Evolutionary conservation across 2,329 filamentous ascomycete genomes (phyloP), one percentile per base, ranked within the genome.

Genomic region (Clonostachys rosea): DNA sequence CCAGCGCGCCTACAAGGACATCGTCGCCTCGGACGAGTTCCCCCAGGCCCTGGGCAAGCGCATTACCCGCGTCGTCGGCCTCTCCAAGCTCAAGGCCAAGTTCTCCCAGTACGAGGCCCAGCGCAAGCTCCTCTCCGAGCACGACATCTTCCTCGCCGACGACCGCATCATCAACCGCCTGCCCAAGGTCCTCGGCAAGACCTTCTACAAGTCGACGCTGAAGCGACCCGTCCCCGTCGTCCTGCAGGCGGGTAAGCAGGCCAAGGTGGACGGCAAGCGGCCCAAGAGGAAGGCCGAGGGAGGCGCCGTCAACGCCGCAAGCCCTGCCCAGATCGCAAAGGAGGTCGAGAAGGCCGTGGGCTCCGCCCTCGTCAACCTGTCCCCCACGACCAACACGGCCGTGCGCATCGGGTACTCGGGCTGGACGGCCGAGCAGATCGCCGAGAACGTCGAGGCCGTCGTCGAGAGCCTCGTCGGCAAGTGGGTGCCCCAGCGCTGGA

Each of bases 71-170:
- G 80, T 99, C 42, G 86, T 97, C 59, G 90, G 91, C 58, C 73
- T 91, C 55, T 78, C 79, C 58, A 95, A 97, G 68, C 76, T 99
- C 52, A 71, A 73, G 61, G 79, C 85, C 57, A 92, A 94, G 73
- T 96, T 87, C 78, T 85, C 87, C 74, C 82, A 87, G 51, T 99
- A 89, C 69, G 94, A 99, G 73, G 83, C 83, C 46, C 84, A 89
- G 67, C 79, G 94, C 54, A 89, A 94, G 66, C 79, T 99, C 35
- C 80, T 86, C 52, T 74, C 83, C 41, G 89, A 96, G 66, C 90
- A 96, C 67, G 94, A 97, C 64, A 73, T 97, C 48, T 97, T 99
- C 73, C 78, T 99, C 48, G 92, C 88, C 45, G 94, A 99, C 65
- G 89, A 96, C 61, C 79, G 94, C 43, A 87, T 99, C 58, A 75